A percentile compares a stretch with the other conserved stretches of the same genome.
Conservation (phyloP, 75 land plant genomes). For the Cryptomeria japonica region DNA sequence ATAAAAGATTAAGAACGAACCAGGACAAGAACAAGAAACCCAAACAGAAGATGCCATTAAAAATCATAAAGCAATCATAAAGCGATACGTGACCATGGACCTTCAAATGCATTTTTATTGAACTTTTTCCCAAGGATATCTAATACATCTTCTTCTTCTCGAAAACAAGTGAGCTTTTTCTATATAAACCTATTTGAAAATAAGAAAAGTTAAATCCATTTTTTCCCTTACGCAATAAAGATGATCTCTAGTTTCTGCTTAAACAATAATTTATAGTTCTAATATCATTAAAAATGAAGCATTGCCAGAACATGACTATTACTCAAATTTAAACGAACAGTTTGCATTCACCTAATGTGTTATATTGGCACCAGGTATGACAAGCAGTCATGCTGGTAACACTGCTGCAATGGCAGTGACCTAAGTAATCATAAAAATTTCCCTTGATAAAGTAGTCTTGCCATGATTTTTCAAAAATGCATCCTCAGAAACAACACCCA, state of each 20-base stretch:
- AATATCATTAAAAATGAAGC: not conserved
- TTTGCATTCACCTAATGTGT: not conserved
- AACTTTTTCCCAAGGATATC: not conserved
- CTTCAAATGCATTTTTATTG: too few species aligned
- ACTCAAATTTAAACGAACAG: not conserved
- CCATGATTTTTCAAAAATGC: not conserved
- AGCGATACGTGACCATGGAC: not conserved
- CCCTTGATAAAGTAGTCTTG: not conserved
- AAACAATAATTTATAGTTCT: too few species aligned
- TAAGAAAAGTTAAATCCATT: not conserved
- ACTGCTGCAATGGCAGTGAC: not conserved
- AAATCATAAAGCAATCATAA: not conserved
- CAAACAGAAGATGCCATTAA: not conserved
- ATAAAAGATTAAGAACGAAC: not conserved
- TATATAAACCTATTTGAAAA: too few species aligned
- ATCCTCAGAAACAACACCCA: not conserved
- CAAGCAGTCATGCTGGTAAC: not conserved
- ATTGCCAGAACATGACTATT: not conserved
- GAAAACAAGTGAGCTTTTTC: not conserved
- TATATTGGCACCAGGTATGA: not conserved
- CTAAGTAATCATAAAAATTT: not conserved
- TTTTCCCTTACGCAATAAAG: not conserved
- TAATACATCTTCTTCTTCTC: not conserved
- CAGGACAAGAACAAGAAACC: not conserved
- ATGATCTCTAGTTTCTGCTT: not conserved